Conservation (phyloP, 495 filamentous ascomycete species). For the Aspergillus sclerotioniger region DNA sequence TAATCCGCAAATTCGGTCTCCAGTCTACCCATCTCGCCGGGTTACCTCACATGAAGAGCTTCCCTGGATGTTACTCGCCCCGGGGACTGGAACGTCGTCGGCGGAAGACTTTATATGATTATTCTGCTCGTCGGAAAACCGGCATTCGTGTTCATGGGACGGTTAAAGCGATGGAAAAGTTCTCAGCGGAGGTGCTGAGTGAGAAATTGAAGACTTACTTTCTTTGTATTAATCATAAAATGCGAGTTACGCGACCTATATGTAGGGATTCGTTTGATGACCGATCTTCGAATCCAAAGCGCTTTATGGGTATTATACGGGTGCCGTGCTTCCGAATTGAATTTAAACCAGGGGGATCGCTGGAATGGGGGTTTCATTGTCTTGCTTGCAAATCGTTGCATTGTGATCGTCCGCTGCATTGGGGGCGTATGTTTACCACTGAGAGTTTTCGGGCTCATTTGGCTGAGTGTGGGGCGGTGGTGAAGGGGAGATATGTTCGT, state of each 20-base stretch:
- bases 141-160: constrained; percentile 23
- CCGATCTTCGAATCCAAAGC: constrained; percentile 16
- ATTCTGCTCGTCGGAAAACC: constrained; percentile 17
- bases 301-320: constrained; percentile 27
- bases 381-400: constrained; percentile 20
- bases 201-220: not conserved
- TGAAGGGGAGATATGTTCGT: constrained; percentile 14
- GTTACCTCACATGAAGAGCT: constrained; percentile 20
- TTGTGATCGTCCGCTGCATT: constrained; percentile 18
- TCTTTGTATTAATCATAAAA: too few species aligned
- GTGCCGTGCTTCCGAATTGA: constrained; percentile 20
- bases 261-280: constrained; percentile 16
- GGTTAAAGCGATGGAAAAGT: constrained; percentile 17
- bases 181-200: constrained; percentile 7
- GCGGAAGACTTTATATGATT: constrained; percentile 18
- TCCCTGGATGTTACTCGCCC: constrained; percentile 26
- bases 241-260: too few species aligned
- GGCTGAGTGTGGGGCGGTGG: constrained; percentile 21
- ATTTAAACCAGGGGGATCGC: not conserved
- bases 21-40: constrained; percentile 9
- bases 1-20: constrained; percentile 23
- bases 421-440: constrained; percentile 22
- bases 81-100: constrained; percentile 7
- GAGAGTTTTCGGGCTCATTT: constrained; percentile 20
- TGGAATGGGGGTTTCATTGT: constrained; percentile 26